Conservation (phyloP, 1,284 basidiomycete species). For the Cystodermella granulosa region DNA sequence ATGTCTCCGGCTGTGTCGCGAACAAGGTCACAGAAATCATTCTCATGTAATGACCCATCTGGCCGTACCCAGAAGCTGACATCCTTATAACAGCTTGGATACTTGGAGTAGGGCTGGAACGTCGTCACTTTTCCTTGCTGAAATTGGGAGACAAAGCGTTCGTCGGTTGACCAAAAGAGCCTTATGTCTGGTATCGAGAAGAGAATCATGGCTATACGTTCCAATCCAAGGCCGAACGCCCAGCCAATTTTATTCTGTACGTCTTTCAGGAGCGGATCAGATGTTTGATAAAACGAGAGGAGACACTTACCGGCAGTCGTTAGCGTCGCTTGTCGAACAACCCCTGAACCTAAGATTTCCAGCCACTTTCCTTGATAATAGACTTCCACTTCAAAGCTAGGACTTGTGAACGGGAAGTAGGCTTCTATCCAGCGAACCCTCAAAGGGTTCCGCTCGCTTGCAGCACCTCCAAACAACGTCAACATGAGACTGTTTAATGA, state of each 20-base stretch:
- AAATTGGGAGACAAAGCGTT: constrained; percentile 88
- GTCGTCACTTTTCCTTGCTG: constrained; percentile 65
- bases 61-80: constrained; percentile 85
- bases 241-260: constrained; percentile 85
- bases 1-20: constrained; percentile 88
- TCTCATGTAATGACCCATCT: constrained; percentile 69
- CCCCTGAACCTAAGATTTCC: constrained; percentile 92
- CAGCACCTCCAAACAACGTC: constrained; percentile 68
- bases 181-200: constrained; percentile 97
- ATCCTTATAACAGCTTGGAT: constrained; percentile 86
- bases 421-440: constrained; percentile 96
- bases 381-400: constrained; percentile 97
- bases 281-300: constrained; percentile 5
- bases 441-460: constrained; percentile 60
- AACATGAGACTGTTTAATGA: constrained; percentile 87
- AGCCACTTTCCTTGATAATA: constrained; percentile 96
- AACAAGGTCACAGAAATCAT: constrained; percentile 95
- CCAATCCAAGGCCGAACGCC: constrained; percentile 97
- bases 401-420: constrained; percentile 95
- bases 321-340: constrained; percentile 85
- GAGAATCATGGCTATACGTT: constrained; percentile 97
- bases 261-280: constrained; percentile 42
- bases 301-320: constrained; percentile 71
- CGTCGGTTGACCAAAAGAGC: constrained; percentile 94
- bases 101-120: constrained; percentile 86